Evolutionary conservation across 192 early-diverging fungal genomes (phyloP).

Genomic region (Thamnidium elegans): DNA sequence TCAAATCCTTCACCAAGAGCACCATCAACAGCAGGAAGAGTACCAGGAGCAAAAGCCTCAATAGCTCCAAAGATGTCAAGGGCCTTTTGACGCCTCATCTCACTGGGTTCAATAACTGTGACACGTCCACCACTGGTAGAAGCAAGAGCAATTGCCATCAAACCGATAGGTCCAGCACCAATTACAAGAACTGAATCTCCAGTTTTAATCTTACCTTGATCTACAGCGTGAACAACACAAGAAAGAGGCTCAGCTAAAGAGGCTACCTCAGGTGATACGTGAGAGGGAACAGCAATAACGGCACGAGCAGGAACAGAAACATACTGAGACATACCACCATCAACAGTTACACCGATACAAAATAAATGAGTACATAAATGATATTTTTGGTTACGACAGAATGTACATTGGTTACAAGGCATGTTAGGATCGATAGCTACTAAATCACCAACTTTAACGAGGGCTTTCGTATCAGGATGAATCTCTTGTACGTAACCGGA

Average conservation of each 20-base stretch:
- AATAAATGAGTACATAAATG: constrained; percentile 42
- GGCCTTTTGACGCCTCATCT: constrained; percentile 37
- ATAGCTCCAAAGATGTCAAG: constrained; percentile 32
- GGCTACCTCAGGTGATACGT: constrained; percentile 42
- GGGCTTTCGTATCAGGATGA: constrained; percentile 30
- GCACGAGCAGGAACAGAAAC: constrained; percentile 40
- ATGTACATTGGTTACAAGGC: constrained; percentile 45
- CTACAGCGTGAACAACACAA: constrained; percentile 52
- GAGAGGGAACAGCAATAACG: constrained; percentile 29
- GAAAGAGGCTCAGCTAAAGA: constrained; percentile 51
- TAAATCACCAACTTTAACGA: constrained; percentile 36
- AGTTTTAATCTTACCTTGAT: constrained; percentile 42
- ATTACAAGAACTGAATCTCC: constrained; percentile 44
- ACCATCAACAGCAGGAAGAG: constrained; percentile 13
- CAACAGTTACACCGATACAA: constrained; percentile 46
- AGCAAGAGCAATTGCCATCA: constrained; percentile 46
- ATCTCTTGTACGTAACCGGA: constrained; percentile 46
- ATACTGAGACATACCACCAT: constrained; percentile 52
- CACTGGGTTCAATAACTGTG: constrained; percentile 42
- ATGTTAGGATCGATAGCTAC: constrained; percentile 51
- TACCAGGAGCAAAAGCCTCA: constrained; percentile 24
- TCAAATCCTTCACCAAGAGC: constrained; percentile 43
- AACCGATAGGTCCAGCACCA: constrained; percentile 52
- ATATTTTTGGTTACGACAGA: constrained; percentile 43
- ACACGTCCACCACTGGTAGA: constrained; percentile 40